These are phyloP conservation scores for Truncatella angustata DNA, from an alignment of 2,329 filamentous ascomycete genomes.

Conservation along the genomic window DNA sequence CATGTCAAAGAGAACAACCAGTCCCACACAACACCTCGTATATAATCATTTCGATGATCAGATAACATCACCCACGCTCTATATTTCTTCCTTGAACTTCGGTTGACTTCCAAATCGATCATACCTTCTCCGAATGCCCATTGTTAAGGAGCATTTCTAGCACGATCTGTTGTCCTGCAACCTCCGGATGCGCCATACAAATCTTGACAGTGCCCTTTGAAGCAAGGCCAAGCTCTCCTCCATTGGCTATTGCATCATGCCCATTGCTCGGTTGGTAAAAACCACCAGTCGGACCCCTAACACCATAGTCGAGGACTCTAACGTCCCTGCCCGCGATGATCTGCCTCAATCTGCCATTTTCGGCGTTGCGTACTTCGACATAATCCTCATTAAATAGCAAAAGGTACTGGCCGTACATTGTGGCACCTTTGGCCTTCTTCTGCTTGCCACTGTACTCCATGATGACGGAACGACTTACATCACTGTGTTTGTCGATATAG, in stretches of 20 bases:
- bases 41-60: background rate
- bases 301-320: slow-evolving; percentile 83
- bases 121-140: slow-evolving; percentile 57
- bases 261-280: slow-evolving; percentile 31
- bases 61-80: background rate
- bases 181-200: slow-evolving; percentile 89
- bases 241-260: slow-evolving; percentile 24
- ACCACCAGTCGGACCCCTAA: slow-evolving; percentile 58
- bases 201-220: slow-evolving; percentile 84
- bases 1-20: background rate
- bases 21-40: background rate
- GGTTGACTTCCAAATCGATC: background rate
- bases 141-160: slow-evolving; percentile 92
- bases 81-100: background rate
- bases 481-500: slow-evolving; percentile 97
- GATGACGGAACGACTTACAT: slow-evolving; percentile 88
- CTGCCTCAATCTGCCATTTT: slow-evolving; percentile 89
- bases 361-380: slow-evolving; percentile 93
- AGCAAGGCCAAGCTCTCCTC: slow-evolving; percentile 37
- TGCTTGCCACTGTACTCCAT: slow-evolving; percentile 98
- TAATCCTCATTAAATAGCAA: slow-evolving; percentile 95
- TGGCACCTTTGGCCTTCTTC: slow-evolving; percentile 75
- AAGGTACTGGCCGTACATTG: slow-evolving; percentile 87
- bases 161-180: slow-evolving; percentile 80
- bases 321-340: slow-evolving; percentile 93